Conservation (phyloP, 768 basidiomycete species). For the Calocybe cyanea region DNA sequence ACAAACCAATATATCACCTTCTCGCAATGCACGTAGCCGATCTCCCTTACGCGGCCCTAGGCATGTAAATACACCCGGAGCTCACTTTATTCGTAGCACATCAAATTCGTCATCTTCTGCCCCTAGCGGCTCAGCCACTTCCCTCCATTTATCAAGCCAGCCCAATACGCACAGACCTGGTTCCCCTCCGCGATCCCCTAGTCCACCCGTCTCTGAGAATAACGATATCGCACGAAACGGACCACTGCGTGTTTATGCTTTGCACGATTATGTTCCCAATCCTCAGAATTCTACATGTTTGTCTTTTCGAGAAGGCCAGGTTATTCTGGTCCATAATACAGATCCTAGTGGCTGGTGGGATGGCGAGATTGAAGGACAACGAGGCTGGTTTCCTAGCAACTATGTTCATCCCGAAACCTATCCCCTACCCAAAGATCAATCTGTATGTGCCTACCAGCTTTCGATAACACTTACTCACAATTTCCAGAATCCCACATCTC, state of each 20-base stretch:
- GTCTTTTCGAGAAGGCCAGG: conserved; percentile 84
- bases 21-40: conserved; percentile 23
- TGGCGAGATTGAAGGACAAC: conserved; percentile 81
- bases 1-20: conserved; percentile 24
- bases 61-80: conserved; percentile 26
- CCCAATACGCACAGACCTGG: conserved; percentile 14
- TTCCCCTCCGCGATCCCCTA: conserved; percentile 32
- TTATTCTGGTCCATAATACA: conserved; percentile 86
- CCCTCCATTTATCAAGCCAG: conserved; percentile 37
- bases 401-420: conserved; percentile 74
- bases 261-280: conserved; percentile 85
- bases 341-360: conserved; percentile 98
- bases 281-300: conserved; percentile 77
- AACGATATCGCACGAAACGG: conserved; percentile 48
- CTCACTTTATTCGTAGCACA: conserved; percentile 40
- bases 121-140: conserved; percentile 52
- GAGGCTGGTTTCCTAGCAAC: conserved; percentile 99
- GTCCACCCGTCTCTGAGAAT: conserved; percentile 36
- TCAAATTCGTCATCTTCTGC: conserved; percentile 58
- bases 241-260: conserved; percentile 80
- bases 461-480: conserved; percentile 4
- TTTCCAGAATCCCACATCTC: conserved; percentile 37
- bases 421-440: conserved; percentile 55
- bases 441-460: conserved; percentile 29
- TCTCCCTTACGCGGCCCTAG: conserved; percentile 29